Base-by-base conservation (phyloP, 2,329 filamentous ascomycete species). In the Aspergillus novoparasiticus region DNA sequence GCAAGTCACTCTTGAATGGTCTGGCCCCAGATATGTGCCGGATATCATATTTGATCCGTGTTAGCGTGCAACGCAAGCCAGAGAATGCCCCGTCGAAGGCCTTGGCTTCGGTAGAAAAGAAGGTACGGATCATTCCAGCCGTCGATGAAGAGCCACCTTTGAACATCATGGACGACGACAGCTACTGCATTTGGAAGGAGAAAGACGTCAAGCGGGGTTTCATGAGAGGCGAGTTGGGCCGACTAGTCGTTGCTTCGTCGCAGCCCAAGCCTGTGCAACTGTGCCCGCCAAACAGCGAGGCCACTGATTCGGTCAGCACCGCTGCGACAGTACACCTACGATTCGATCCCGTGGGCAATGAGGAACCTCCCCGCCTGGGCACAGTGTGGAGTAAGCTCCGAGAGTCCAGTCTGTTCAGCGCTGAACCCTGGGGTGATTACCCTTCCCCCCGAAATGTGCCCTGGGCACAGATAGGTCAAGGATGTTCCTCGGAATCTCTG, bases 141-240 rank as follows among this genome's bases (percentile, higher is more conserved):
- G 80, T 84, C 21, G 81, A 85, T 14, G 88, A 90, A 72, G 82
- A 85, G 65, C 87, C 88, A 4, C 88, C 88, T 0, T 72, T 90
- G 28, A 77, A 76, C 46, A 79, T 84, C 56, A 75, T 82, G 23
- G 82, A 83, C 14, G 73, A 79, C 30, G 79, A 79, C 36, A 76
- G 79, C 43, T 89, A 87, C 72, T 79, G 80, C 58, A 74, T 85
- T 45, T 83, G 84, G 50, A 83, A 82, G 69, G 86, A 88, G 71
- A 89, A 88, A 75, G 80, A 78, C 16, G 81, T 90, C 62, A 84
- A 81, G 67, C 89, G 87, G 68, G 86, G 87, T 3, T 83, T 89
- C 66, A 84, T 89, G 68, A 73, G 80, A 23, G 76, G 84, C 76
- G 87, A 84, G 69, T 76, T 86, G 4, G 88, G 88, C 16, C 84